These are phyloP conservation scores for Podila epigama DNA, from an alignment of 192 early-diverging fungal genomes.

Conservation along the genomic window DNA sequence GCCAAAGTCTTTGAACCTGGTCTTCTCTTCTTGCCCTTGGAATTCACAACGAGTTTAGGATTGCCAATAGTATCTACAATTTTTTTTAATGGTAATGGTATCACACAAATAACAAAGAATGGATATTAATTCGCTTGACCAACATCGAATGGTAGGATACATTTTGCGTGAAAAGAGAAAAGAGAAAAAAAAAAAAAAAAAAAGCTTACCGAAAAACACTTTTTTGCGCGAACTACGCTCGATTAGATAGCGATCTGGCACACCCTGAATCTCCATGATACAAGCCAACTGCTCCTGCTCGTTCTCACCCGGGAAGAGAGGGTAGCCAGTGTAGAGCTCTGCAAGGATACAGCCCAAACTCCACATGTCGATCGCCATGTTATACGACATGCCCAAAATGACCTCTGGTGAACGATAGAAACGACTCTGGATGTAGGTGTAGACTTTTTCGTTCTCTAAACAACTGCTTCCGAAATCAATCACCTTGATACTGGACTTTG, in stretches of 20 bases:
- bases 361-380: conserved; percentile 97
- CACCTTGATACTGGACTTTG: conserved; percentile 87
- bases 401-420: conserved; percentile 99
- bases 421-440: conserved; percentile 97
- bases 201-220: conserved; percentile 92
- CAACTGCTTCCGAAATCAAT: conserved; percentile 99
- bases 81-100: too few relatives aligned
- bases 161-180: neutral
- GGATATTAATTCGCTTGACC: too few relatives aligned
- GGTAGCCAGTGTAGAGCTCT: conserved; percentile 89
- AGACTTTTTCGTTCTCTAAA: conserved; percentile 90
- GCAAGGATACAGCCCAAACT: conserved; percentile 94
- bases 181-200: conserved; percentile 30
- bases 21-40: conserved; percentile 88
- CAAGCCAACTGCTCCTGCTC: conserved; percentile 95
- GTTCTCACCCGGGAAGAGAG: conserved; percentile 97
- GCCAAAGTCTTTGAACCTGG: conserved; percentile 81
- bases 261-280: conserved; percentile 93
- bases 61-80: conserved; percentile 55
- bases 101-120: too few relatives aligned
- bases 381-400: conserved; percentile 90
- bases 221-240: conserved; percentile 81
- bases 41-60: conserved; percentile 76
- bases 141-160: too few relatives aligned
- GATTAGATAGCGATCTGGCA: conserved; percentile 77